Base-by-base conservation (phyloP, 495 filamentous ascomycete species). In the Hypoxylon crocopeplum region DNA sequence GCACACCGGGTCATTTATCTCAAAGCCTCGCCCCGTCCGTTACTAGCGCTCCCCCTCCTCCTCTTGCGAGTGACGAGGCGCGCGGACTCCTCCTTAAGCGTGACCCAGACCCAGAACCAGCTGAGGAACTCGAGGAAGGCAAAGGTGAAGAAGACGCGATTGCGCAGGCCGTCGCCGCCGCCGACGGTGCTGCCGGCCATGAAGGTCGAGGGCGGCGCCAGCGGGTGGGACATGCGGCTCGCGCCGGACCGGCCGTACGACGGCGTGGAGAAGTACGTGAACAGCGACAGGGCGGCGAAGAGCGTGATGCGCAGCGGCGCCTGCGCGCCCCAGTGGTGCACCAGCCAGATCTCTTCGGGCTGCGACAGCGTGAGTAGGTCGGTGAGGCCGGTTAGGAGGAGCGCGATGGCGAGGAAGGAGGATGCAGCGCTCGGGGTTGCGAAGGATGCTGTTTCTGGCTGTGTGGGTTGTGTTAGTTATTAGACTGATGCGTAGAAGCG, bases 101-200 rank as follows among this genome's bases (percentile, higher is more conserved):
- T 84, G 16, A 82, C 73, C 72, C 74, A 80, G 19, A 90, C 87
- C 90, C 91, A 97, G 69, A 95, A 90, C 92, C 91, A 96, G 47
- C 83, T 81, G 66, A 91, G 77, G 73, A 92, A 86, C 77, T 97
- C 92, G 73, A 94, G 69, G 68, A 95, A 92, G 11, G 82, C 85
- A 74, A 88, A 95, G 0, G 89, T 87, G 66, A 97, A 95, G 8
- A 94, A 85, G 5, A 93, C 79, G 20, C 88, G 72, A 65, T 91
- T 93, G 75, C 90, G 89, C 67, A 94, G 66, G 27, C 85, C 83
- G 53, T 84, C 88, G 69, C 70, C 60, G 53, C 71, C 75, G 24
- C 63, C 49, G 51, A 67, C 49, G 48, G 67, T 46, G 16, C 54
- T 13, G 39, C 42, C 15, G 48, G 47, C 22, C 13, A 49, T 49